A percentile compares a stretch with the other conserved stretches of the same genome.
Evolutionary conservation across 2,329 filamentous ascomycete species (phyloP).

Genomic region (Botrytis deweyae): DNA sequence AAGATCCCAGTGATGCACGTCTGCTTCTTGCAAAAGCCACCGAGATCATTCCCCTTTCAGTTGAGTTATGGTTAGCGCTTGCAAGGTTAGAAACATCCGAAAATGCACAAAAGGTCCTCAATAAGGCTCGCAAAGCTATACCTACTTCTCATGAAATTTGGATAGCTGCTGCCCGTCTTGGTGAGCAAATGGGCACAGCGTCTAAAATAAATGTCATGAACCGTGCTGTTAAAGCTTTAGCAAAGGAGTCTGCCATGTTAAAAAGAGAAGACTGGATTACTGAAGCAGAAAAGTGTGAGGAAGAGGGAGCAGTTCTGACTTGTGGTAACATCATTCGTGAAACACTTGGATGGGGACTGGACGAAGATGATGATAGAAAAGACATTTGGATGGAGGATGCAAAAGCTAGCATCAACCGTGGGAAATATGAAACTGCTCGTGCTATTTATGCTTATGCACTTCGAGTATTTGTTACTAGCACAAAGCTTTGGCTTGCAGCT

Average conservation of each 20-base stretch:
- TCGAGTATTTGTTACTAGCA: slow-evolving; percentile 84
- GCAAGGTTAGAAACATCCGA: slow-evolving; percentile 86
- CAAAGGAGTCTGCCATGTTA: slow-evolving; percentile 91
- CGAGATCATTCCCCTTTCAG: slow-evolving; percentile 88
- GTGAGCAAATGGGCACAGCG: slow-evolving; percentile 80
- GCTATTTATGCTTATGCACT: slow-evolving; percentile 92
- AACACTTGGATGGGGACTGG: slow-evolving; percentile 87
- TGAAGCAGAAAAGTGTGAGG: slow-evolving; percentile 92
- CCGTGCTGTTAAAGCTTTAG: slow-evolving; percentile 82
- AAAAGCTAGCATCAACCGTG: slow-evolving; percentile 74
- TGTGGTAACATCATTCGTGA: slow-evolving; percentile 88
- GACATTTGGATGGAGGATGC: slow-evolving; percentile 97
- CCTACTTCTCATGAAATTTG: slow-evolving; percentile 94
- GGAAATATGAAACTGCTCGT: slow-evolving; percentile 83
- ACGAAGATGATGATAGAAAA: slow-evolving; percentile 94
- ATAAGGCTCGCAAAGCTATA: slow-evolving; percentile 89
- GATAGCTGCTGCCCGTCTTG: slow-evolving; percentile 88
- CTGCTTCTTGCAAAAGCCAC: slow-evolving; percentile 91
- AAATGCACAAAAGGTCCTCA: slow-evolving; percentile 91
- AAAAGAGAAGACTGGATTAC: slow-evolving; percentile 96
- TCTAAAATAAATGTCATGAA: slow-evolving; percentile 90
- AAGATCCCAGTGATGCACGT: slow-evolving; percentile 82
- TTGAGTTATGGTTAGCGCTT: slow-evolving; percentile 92
- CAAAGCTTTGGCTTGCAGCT: slow-evolving; percentile 84
- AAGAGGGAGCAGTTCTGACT: slow-evolving; percentile 82